Conservation (phyloP, 2,329 filamentous ascomycete genomes). For the Nakataea oryzae region DNA sequence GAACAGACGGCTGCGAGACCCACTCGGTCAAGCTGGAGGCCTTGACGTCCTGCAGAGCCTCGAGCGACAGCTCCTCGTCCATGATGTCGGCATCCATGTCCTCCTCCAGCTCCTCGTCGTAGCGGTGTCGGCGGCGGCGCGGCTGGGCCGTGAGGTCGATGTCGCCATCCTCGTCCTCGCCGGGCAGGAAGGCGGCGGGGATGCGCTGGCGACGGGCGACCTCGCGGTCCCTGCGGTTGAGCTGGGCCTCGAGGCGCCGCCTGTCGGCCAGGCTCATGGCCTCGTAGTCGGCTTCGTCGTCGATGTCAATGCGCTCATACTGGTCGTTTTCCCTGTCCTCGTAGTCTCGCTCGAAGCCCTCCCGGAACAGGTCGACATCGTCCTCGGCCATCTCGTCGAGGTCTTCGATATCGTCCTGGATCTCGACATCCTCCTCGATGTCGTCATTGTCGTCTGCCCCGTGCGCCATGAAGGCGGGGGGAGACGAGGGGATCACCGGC, state of each 20-base stretch:
- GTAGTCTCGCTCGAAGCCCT: conserved; percentile 65
- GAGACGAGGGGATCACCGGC: conserved; percentile 54
- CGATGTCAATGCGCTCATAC: conserved; percentile 63
- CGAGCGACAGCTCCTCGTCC: conserved; percentile 88
- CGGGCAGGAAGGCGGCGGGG: conserved; percentile 63
- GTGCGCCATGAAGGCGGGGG: conserved; percentile 53
- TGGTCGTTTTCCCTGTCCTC: conserved; percentile 52
- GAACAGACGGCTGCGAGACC: conserved; percentile 82
- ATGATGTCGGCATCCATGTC: conserved; percentile 89
- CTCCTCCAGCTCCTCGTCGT: conserved; percentile 90
- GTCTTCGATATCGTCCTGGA: conserved; percentile 65
- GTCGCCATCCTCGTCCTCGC: conserved; percentile 67
- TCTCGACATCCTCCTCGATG: conserved; percentile 59
- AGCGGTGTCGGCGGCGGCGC: conserved; percentile 74
- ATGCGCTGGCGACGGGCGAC: conserved; percentile 55
- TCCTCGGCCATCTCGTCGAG: conserved; percentile 76
- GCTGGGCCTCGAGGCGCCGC: conserved; percentile 59
- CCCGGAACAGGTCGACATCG: conserved; percentile 67
- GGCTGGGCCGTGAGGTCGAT: conserved; percentile 80
- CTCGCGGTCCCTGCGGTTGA: conserved; percentile 66
- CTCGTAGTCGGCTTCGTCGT: conserved; percentile 68
- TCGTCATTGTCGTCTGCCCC: conserved; percentile 63
- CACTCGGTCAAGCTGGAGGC: conserved; percentile 89
- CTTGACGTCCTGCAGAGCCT: conserved; percentile 87
- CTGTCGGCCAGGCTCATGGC: conserved; percentile 56